These are phyloP conservation scores for Fusarium sp. DNA, from an alignment of 2,329 filamentous ascomycete species.

Conservation along the genomic window DNA sequence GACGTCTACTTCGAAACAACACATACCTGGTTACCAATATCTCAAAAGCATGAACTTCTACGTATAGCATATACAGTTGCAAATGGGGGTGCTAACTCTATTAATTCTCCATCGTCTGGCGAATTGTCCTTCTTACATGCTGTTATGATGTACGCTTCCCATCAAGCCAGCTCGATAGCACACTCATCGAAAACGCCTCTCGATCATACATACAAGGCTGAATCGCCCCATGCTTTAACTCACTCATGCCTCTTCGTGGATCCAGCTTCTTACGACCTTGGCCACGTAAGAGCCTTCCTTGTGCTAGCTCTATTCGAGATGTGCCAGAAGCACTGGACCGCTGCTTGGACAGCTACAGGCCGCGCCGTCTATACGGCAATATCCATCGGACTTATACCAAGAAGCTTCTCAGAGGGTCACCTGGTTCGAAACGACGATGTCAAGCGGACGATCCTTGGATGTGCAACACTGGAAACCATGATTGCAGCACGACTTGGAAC, in stretches of 20 bases:
- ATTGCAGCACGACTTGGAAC: not conserved
- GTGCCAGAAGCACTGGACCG: not conserved
- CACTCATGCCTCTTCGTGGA: not conserved
- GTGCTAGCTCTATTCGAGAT: slow-evolving; percentile 1
- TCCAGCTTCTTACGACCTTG: not conserved
- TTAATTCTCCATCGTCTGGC: not conserved
- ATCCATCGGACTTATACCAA: not conserved
- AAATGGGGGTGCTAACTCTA: fast-evolving
- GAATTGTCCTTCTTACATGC: slow-evolving; percentile 9
- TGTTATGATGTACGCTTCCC: not conserved
- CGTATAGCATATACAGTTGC: slow-evolving; percentile 1
- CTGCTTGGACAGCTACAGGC: not conserved
- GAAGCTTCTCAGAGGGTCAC: fast-evolving
- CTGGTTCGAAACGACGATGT: not conserved
- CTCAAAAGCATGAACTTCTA: slow-evolving; percentile 14
- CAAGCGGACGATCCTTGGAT: not conserved
- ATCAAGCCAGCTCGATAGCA: not conserved
- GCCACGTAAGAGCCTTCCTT: slow-evolving; percentile 3
- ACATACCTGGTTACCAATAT: slow-evolving; percentile 9
- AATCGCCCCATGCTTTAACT: not conserved
- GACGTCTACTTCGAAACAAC: slow-evolving; percentile 16
- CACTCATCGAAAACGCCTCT: fast-evolving
- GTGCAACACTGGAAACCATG: not conserved
- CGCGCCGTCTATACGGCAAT: not conserved
- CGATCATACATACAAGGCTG: not conserved